These are phyloP conservation scores for Nicotiana undulata DNA, from an alignment of 257 asterid species.

Conservation along the genomic window DNA sequence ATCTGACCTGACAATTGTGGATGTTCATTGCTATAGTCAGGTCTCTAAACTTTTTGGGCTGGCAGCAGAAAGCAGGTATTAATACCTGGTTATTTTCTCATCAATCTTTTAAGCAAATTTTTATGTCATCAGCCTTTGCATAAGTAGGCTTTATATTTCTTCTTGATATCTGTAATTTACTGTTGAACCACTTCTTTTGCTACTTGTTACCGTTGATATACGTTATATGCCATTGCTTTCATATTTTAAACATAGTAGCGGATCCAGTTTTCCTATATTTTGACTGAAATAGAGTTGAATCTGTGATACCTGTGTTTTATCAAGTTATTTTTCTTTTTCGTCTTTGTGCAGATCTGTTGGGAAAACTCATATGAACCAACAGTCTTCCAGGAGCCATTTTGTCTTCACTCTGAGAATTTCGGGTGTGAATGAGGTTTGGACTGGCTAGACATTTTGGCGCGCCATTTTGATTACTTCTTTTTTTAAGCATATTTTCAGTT, in stretches of 20 bases:
- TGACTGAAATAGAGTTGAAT: background rate
- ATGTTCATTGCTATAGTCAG: constrained; percentile 80
- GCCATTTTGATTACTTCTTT: background rate
- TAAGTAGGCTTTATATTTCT: background rate
- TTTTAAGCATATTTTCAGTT: background rate
- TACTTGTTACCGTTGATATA: background rate
- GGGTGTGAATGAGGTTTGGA: constrained; percentile 73
- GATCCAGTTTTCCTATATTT: background rate
- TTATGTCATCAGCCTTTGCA: background rate
- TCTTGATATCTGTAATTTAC: background rate
- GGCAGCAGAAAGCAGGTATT: constrained; percentile 92
- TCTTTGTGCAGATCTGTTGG: constrained; percentile 69
- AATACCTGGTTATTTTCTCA: background rate
- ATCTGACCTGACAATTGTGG: constrained; percentile 68
- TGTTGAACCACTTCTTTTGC: background rate
- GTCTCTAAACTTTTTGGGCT: constrained; percentile 81
- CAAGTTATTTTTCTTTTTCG: background rate
- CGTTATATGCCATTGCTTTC: background rate
- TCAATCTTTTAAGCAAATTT: background rate
- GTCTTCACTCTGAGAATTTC: constrained; percentile 76
- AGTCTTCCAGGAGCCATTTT: constrained; percentile 89
- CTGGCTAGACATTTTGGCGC: background rate
- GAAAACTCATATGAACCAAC: constrained; percentile 90
- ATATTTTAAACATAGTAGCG: background rate
- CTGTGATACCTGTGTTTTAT: background rate